Base-by-base conservation (phyloP, 805 yeast species). In the Barnettozyma botsteinii region DNA sequence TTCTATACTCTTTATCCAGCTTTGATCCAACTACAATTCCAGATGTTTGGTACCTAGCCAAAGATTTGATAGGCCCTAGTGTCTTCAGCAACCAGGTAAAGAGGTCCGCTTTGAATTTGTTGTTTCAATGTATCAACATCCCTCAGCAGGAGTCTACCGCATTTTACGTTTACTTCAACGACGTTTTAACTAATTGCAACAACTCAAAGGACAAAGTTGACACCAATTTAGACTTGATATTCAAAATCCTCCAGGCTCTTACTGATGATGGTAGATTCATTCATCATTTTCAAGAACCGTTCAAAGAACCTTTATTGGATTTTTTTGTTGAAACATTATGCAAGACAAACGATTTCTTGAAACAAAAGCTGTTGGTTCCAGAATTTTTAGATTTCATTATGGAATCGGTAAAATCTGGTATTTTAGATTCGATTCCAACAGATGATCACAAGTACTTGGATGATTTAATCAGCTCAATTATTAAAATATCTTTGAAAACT, bases 31-130 rank as follows among this genome's bases (percentile, higher is more conserved):
- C 80, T 0, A 72, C 82, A 3, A 68, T 85, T 4, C 79, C 85
- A 0, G 88, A 83, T 46, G 67, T 85, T 2, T 86, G 96, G 96
- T 77, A 80, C 56, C 61, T 78, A 37, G 80, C 82, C 0, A 64
- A 73, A 43, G 75, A 70, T 37, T 59, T 81, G 56, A 67, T 84
- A 37, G 63, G 64, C 7, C 55, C 62, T 0, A 24, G 57, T 55
- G n/a, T 52, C 50, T 17, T 41, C 56, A 1, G 64, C 60, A 14
- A 57, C 81, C 21, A 60, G 70, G 24, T 38, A 4, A 35, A 40
- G 11, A 32, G 41, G 24, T 70, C 73, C 1, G 79, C 80, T 0
- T 57, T 85, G 25, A 57, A 66, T 14, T 62, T 87, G 19, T 57
- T 85, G 52, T 53, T 60, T 7, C 66, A 68, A 37, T 82, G 95